Base-by-base conservation (phyloP, 139 green algal genomes). In the Chlamydomonas sphaeroides region DNA sequence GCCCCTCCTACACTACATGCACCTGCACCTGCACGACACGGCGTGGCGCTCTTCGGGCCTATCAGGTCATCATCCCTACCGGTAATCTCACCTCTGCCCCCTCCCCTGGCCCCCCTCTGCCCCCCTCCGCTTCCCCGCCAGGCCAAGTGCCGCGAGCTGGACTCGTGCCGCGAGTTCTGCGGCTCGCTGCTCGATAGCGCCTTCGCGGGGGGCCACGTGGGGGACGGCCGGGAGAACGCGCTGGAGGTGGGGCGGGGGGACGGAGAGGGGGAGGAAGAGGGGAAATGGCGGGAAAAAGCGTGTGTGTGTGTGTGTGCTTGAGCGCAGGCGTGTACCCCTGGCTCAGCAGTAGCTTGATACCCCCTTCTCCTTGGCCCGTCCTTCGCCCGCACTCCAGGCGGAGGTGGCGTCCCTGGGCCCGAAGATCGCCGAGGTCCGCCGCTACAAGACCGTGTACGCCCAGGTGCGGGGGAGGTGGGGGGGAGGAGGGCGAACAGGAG, bases 381-480 rank as follows among this genome's bases (percentile, higher is more conserved):
- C 45, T 21, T 51, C 10, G n/a, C n/a, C n/a, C n/a, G n/a, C 49
- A 3, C 11, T 23, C 56, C 56, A 63, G 56, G 26, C 23, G 18
- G 56, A 63, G 56, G 56, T 63, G 56, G 56, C 56, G 17, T 2
- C 25, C 56, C 65, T 70, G 65, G 65, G 65, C 36, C 65, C 65
- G 36, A 70, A 70, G 65, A 17, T 70, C 11, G 66, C 39, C 32
- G 39, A 73, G 66, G 39, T 73, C 39, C 66, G 66, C 23, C 66
- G 66, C 8, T 73, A 56, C 66, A 73, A 73, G 66, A 73, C 42
- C 2, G 45, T 76, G 68, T 76, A 61, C 48, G 20, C 28, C 49
- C 48, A 78, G n/a, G n/a, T n/a, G n/a, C n/a, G n/a, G n/a, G n/a
- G n/a, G n/a, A n/a, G n/a, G n/a, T n/a, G n/a, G n/a, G n/a, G n/a